Percentiles rank a stretch among this genome's conserved stretches.
These are phyloP conservation scores for Comarum palustre DNA, from an alignment of 306 rosid species.

Conservation along the genomic window DNA sequence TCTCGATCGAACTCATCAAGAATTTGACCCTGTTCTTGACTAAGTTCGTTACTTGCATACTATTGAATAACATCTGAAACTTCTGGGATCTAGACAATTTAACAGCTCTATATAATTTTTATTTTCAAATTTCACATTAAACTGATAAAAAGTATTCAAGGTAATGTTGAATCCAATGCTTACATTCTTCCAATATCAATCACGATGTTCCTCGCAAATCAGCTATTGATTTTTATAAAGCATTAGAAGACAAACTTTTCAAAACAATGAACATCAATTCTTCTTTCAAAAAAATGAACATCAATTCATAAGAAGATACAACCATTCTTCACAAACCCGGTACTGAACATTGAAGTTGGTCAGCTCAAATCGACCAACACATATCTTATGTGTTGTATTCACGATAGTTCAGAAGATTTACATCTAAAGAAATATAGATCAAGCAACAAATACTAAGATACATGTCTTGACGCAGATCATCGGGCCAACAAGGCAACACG, in stretches of 20 bases:
- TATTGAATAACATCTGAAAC: not conserved
- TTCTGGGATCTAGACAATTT: not conserved
- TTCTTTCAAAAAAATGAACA: too few species aligned
- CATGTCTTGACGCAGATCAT: conserved; percentile 26
- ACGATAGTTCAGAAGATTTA: conserved; percentile 11
- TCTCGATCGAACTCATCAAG: not conserved
- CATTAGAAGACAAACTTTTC: too few species aligned
- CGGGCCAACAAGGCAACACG: conserved; percentile 73
- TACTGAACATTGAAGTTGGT: not conserved
- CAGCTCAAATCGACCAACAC: not conserved
- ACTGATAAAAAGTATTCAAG: not conserved
- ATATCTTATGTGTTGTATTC: not conserved
- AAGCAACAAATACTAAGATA: not conserved
- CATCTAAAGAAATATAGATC: not conserved
- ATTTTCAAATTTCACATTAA: not conserved
- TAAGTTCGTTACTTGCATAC: not conserved
- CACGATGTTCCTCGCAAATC: not conserved
- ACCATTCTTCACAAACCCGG: not conserved
- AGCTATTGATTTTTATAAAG: not conserved
- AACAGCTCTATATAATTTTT: not conserved
- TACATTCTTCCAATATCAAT: not conserved
- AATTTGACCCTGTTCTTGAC: not conserved
- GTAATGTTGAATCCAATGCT: not conserved
- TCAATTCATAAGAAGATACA: not conserved
- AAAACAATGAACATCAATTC: not conserved